A percentile compares a stretch with the other conserved stretches of the same genome.
Evolutionary conservation across 768 basidiomycete genomes (phyloP).

Genomic region (Tricholoma matsutake): DNA sequence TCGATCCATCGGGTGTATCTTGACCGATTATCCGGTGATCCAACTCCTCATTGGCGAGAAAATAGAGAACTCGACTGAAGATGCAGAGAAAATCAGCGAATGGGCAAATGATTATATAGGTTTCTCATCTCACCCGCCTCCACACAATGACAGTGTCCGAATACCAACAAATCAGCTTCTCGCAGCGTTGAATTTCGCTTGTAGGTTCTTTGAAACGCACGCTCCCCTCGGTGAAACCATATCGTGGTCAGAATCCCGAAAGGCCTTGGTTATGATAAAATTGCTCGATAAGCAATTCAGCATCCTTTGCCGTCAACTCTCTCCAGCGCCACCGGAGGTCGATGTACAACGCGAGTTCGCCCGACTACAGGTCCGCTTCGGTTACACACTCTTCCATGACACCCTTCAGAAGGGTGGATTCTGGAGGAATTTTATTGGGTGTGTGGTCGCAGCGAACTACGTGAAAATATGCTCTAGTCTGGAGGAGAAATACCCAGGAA

Average conservation of each 20-base stretch:
- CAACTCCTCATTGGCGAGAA: neutral
- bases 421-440: slow-evolving; percentile 1
- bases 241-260: neutral
- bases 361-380: neutral
- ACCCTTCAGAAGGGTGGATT: neutral
- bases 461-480: neutral
- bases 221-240: neutral
- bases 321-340: neutral
- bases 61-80: neutral
- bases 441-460: neutral
- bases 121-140: neutral
- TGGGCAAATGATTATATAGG: neutral
- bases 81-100: neutral
- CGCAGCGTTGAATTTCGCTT: neutral
- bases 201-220: neutral
- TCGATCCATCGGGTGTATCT: slow-evolving; percentile 1
- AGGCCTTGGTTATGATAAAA: neutral
- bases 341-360: neutral
- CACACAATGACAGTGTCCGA: neutral
- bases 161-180: neutral
- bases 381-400: neutral
- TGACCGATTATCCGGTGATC: neutral
- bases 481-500: neutral
- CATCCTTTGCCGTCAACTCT: neutral
- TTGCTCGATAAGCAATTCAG: slow-evolving; percentile 1